Conservation (phyloP, 306 rosid species). For the Oxytropis ochrocephala region DNA sequence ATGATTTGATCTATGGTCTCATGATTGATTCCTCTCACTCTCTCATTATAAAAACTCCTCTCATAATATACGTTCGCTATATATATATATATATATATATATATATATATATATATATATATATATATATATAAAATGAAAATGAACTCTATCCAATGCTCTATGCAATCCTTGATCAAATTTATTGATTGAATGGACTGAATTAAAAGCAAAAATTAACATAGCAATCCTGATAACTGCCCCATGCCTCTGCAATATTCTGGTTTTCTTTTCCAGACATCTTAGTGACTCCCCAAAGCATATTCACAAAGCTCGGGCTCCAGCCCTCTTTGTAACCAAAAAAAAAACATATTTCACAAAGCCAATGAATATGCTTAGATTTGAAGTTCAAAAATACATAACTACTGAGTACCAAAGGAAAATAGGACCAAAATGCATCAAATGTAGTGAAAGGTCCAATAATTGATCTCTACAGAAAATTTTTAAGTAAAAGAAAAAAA, state of each 20-base stretch:
- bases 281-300: background rate
- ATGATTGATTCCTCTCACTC: too few species aligned
- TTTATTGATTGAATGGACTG: conserved; percentile 4
- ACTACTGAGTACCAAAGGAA: conserved; percentile 2
- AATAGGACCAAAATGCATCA: background rate
- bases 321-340: too few species aligned
- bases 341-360: background rate
- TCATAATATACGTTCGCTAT: too few species aligned
- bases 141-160: conserved; percentile 8
- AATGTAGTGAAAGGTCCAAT: conserved; percentile 4
- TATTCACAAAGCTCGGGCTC: too few species aligned
- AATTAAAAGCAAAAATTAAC: conserved; percentile 4
- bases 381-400: conserved; percentile 13
- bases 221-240: background rate
- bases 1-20: too few species aligned
- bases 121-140: background rate
- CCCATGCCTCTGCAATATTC: background rate
- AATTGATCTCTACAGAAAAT: conserved; percentile 1
- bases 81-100: background rate
- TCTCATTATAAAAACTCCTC: too few species aligned
- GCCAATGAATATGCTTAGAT: conserved; percentile 4
- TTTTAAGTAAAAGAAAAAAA: background rate
- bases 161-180: background rate
- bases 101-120: background rate
- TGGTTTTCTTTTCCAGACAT: conserved; percentile 7